These are phyloP conservation scores for Sordariomycetes sp. DNA, from an alignment of 2,329 filamentous ascomycete species.

Conservation along the genomic window DNA sequence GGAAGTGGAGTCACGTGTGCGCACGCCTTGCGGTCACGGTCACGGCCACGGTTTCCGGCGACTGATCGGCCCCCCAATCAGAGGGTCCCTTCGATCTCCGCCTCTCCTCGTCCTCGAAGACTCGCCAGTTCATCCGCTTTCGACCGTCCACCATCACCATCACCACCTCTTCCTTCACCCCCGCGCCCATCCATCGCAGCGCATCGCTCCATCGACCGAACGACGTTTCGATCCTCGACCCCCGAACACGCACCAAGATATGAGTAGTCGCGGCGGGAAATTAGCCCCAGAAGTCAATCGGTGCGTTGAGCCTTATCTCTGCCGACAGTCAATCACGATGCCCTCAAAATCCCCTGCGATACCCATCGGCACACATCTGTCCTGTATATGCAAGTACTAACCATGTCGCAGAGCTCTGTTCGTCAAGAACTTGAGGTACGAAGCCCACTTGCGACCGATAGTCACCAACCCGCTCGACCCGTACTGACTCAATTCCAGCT, in stretches of 20 bases:
- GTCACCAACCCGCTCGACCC: neutral
- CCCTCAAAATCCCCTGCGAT: neutral
- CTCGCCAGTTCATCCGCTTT: neutral
- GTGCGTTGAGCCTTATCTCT: conserved; percentile 32
- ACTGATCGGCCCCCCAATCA: neutral
- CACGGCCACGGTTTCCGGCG: no score
- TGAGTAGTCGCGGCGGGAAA: conserved; percentile 95
- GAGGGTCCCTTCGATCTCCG: conserved; percentile 1
- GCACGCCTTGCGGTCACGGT: no score
- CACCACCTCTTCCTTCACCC: neutral
- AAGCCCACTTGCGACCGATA: conserved; percentile 3
- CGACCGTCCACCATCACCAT: neutral
- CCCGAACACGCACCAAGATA: conserved; percentile 56
- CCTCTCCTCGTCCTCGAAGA: neutral
- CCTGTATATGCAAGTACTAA: conserved; percentile 17
- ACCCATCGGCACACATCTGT: no score
- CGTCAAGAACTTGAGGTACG: conserved; percentile 96
- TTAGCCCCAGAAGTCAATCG: conserved; percentile 99
- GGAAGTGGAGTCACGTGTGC: no score
- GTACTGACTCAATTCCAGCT: conserved; percentile 45
- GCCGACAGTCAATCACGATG: neutral
- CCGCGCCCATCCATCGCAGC: conserved; percentile 2
- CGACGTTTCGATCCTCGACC: conserved; percentile 20
- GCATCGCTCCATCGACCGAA: conserved; percentile 7
- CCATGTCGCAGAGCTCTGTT: conserved; percentile 75